A percentile compares a stretch with the other conserved stretches of the same genome.
Conservation (phyloP, 768 basidiomycete species). For the Mycena rebaudengoi region DNA sequence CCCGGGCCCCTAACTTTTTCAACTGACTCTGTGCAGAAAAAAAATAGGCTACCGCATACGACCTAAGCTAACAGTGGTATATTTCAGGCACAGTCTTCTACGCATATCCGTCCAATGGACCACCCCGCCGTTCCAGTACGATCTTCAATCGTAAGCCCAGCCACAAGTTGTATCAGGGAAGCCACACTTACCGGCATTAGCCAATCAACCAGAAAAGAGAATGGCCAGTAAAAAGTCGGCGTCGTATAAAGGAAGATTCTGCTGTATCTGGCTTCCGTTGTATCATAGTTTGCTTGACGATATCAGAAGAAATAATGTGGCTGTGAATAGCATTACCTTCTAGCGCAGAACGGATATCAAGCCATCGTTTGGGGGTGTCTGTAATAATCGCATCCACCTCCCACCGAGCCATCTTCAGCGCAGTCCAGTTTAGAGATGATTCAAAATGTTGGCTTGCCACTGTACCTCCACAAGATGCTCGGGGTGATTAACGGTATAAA, state of each 20-base stretch:
- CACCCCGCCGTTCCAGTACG: too few relatives aligned
- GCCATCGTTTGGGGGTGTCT: slow-evolving; percentile 55
- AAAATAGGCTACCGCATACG: too few relatives aligned
- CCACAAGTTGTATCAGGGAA: too few relatives aligned
- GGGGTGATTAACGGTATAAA: slow-evolving; percentile 79
- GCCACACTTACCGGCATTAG: slow-evolving; percentile 28
- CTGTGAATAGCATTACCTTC: slow-evolving; percentile 39
- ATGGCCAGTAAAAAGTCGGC: slow-evolving; percentile 48
- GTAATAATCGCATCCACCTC: slow-evolving; percentile 61
- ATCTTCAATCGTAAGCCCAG: too few relatives aligned
- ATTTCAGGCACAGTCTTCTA: too few relatives aligned
- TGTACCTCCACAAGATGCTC: slow-evolving; percentile 69
- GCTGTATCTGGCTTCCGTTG: slow-evolving; percentile 43
- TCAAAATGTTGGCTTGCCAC: neutral
- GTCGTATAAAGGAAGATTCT: slow-evolving; percentile 58
- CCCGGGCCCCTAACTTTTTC: too few relatives aligned
- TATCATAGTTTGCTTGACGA: slow-evolving; percentile 45
- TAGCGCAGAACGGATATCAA: slow-evolving; percentile 49
- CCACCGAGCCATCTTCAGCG: slow-evolving; percentile 58
- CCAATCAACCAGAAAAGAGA: slow-evolving; percentile 26
- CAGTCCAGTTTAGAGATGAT: neutral
- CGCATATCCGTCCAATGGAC: neutral
- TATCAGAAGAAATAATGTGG: neutral
- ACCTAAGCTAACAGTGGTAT: too few relatives aligned
- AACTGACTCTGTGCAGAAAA: too few relatives aligned